Evolutionary conservation across 176 grass and related monocot species (phyloP).

Genomic region (Cenchrus americanus): DNA sequence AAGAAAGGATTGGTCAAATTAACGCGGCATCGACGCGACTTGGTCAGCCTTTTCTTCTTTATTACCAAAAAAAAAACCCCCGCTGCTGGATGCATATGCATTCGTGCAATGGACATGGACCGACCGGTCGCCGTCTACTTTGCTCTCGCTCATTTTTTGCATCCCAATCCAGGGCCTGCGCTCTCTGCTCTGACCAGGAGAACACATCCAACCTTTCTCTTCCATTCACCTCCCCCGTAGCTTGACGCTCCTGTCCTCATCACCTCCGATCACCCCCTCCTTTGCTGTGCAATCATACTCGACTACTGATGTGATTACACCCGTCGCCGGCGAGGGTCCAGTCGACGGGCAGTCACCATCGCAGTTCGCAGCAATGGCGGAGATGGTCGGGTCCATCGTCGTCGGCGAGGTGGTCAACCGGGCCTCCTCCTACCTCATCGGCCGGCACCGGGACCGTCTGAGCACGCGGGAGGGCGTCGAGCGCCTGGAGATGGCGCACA

Average conservation of each 20-base stretch:
- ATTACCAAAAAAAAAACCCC: too few relatives aligned
- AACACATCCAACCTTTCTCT: background rate
- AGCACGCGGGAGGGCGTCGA: background rate
- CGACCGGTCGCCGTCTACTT: background rate
- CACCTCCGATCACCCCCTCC: background rate
- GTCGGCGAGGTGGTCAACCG: conserved; percentile 32
- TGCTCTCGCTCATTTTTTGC: background rate
- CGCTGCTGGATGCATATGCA: background rate
- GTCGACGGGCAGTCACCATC: background rate
- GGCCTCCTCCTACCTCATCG: conserved; percentile 21
- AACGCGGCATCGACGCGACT: background rate
- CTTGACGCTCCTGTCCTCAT: background rate
- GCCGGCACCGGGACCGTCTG: background rate
- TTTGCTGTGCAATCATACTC: background rate
- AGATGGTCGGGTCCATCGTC: conserved; percentile 32
- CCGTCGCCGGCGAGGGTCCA: background rate
- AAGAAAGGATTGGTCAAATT: background rate
- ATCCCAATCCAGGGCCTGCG: background rate
- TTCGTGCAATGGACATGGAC: background rate
- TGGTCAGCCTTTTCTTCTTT: background rate
- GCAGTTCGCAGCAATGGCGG: background rate
- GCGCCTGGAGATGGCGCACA: conserved; percentile 40
- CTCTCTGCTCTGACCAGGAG: background rate
- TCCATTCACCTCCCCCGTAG: background rate
- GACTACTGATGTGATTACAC: background rate